phyloP scores from a whole-genome alignment of 2,329 filamentous ascomycete genomes.

The Lecanicillium sp. region DNA sequence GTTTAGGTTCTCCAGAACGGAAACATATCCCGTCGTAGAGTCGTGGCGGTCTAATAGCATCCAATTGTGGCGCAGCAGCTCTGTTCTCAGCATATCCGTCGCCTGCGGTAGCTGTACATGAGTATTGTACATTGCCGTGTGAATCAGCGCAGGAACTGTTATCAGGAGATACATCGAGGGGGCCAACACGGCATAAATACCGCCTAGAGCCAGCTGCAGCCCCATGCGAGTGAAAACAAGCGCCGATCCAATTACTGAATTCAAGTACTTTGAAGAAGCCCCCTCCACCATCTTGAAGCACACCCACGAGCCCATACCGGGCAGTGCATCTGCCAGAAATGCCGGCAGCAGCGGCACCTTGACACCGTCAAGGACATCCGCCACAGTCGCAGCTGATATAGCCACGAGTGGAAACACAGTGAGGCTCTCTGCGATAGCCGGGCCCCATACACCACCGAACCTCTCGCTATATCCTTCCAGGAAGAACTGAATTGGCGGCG shows the following conservation, averaged over 20 bases:
- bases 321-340: slow-evolving; percentile 53
- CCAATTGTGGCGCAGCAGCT: slow-evolving; percentile 59
- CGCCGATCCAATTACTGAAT: slow-evolving; percentile 45
- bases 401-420: slow-evolving; percentile 63
- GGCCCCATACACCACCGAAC: slow-evolving; percentile 64
- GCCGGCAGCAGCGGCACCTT: slow-evolving; percentile 46
- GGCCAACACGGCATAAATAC: slow-evolving; percentile 54
- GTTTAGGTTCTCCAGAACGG: slow-evolving; percentile 69
- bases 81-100: slow-evolving; percentile 55
- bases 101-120: slow-evolving; percentile 59
- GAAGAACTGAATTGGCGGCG: slow-evolving; percentile 64
- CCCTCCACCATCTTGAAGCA: slow-evolving; percentile 49
- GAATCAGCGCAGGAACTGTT: slow-evolving; percentile 63
- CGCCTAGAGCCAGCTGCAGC: slow-evolving; percentile 59
- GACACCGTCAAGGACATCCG: slow-evolving; percentile 54
- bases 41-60: slow-evolving; percentile 73
- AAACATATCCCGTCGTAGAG: slow-evolving; percentile 85
- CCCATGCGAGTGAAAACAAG: slow-evolving; percentile 62
- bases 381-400: slow-evolving; percentile 56
- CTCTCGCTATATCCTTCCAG: slow-evolving; percentile 58
- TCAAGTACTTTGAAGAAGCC: slow-evolving; percentile 31
- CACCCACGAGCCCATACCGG: slow-evolving; percentile 58
- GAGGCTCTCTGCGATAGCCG: slow-evolving; percentile 63
- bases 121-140: slow-evolving; percentile 63
- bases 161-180: slow-evolving; percentile 62